Percentiles rank a stretch among this genome's conserved stretches.
Conservation (phyloP, 2,329 filamentous ascomycete species). For the Boeremia exigua region DNA sequence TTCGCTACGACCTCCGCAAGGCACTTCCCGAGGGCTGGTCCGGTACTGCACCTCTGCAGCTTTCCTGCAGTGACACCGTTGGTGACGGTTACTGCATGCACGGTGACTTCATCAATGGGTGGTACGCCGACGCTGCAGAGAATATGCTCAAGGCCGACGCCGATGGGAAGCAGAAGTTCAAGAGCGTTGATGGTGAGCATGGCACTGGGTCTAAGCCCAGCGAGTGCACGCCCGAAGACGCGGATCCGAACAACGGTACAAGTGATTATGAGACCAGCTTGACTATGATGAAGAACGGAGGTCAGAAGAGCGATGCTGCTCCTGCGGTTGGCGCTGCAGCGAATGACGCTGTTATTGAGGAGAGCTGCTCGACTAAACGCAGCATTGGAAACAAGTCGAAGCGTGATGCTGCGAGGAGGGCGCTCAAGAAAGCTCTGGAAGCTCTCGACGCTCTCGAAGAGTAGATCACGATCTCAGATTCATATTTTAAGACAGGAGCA, state of each 20-base stretch:
- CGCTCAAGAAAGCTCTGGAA: not conserved
- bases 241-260: conserved; percentile 47
- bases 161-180: conserved; percentile 34
- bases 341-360: not conserved
- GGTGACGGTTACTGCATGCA: conserved; percentile 46
- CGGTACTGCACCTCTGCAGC: conserved; percentile 47
- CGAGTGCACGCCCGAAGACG: conserved; percentile 41
- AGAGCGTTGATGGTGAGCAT: conserved; percentile 35
- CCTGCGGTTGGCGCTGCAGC: not conserved
- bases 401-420: conserved; percentile 2
- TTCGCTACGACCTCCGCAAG: conserved; percentile 51
- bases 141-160: conserved; percentile 44
- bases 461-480: not conserved
- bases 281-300: conserved; percentile 10
- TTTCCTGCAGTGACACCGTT: conserved; percentile 37
- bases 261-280: conserved; percentile 44
- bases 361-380: not conserved
- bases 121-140: conserved; percentile 45
- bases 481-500: too few relatives aligned
- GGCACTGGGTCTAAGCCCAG: conserved; percentile 35
- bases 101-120: conserved; percentile 53
- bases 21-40: conserved; percentile 50
- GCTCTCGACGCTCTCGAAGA: conserved; percentile 5
- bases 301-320: not conserved
- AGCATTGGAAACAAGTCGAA: conserved; percentile 7